Evolutionary conservation across 805 yeast species (phyloP).

Genomic region (Cyberlindnera sargentensis): DNA sequence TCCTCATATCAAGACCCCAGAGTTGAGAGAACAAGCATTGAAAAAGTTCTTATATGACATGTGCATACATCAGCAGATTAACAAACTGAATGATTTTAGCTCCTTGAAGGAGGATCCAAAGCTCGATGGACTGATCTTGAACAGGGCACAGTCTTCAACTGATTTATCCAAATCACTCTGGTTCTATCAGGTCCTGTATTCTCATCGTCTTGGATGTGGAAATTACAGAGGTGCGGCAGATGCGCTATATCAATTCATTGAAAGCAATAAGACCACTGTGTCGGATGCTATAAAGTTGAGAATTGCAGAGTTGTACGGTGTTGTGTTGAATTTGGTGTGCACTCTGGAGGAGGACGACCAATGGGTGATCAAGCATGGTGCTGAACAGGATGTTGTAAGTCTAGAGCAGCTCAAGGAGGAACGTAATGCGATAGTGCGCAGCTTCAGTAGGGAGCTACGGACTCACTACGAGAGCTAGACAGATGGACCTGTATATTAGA

Average conservation of each 20-base stretch:
- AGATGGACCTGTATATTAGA: no score
- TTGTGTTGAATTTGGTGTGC: constrained; percentile 32
- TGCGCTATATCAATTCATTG: constrained; percentile 35
- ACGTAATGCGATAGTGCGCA: neutral
- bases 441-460: neutral
- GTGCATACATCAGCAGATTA: constrained; percentile 33
- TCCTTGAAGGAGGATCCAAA: constrained; percentile 35
- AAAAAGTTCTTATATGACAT: constrained; percentile 32
- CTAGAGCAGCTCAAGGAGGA: constrained; percentile 14
- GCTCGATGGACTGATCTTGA: constrained; percentile 36
- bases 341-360: constrained; percentile 32
- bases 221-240: constrained; percentile 44
- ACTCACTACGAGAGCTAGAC: no score
- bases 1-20: constrained; percentile 14
- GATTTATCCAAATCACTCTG: constrained; percentile 30
- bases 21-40: constrained; percentile 19
- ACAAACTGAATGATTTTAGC: constrained; percentile 34
- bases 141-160: constrained; percentile 19
- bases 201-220: constrained; percentile 43
- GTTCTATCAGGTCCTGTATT: constrained; percentile 42
- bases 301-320: constrained; percentile 30
- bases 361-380: constrained; percentile 31
- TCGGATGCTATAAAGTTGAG: constrained; percentile 7
- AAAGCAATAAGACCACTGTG: constrained; percentile 11
- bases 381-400: constrained; percentile 16